Base-by-base conservation (phyloP, 768 basidiomycete species). In the Pholiota molesta region DNA sequence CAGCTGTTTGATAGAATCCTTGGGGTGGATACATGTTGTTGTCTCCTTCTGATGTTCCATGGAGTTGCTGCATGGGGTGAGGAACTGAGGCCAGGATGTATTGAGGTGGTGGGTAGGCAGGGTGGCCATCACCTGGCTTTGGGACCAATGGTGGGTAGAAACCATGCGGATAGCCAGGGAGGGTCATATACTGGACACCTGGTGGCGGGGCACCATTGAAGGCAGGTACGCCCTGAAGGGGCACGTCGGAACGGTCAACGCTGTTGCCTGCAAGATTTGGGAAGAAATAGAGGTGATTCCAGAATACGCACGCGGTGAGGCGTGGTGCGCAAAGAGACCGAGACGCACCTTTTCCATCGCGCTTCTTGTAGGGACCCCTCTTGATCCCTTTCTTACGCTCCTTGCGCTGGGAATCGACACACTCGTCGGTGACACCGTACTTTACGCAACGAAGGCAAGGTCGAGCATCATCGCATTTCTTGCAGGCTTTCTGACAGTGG, bases 361-460 rank as follows among this genome's bases (percentile, higher is more conserved):
- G 91, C 87, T 93, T 94, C 92, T 93, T 93, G 89, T 94, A 94
- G 75, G 92, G 92, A 49, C 91, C 91, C 71, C 91, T 79, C 80
- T 92, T 94, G 67, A 92, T 83, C 66, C 91, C 91, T 73, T 91
- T 92, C 75, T 92, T 92, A 70, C 94, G 85, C 77, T 97, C 94
- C 80, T 96, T 97, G 73, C 95, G 84, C 74, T 91, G 88, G 31
- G 94, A 95, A 78, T 95, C 92, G 66, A 93, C 80, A 72, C 95
- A 97, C 71, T 91, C 90, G 71, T 94, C 91, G 52, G 87, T 83
- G 65, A 91, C 83, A 69, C 92, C 94, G 67, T 96, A 96, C 78
- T 92, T 94, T 70, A 94, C 89, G 69, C 95, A 97, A 63, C 95
- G 89, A 60, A 92, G 89, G 74, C 95, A 97, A 63, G 95, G 95